phyloP scores from a whole-genome alignment of 2,329 filamentous ascomycete genomes.

The Claviceps fusiformis region DNA sequence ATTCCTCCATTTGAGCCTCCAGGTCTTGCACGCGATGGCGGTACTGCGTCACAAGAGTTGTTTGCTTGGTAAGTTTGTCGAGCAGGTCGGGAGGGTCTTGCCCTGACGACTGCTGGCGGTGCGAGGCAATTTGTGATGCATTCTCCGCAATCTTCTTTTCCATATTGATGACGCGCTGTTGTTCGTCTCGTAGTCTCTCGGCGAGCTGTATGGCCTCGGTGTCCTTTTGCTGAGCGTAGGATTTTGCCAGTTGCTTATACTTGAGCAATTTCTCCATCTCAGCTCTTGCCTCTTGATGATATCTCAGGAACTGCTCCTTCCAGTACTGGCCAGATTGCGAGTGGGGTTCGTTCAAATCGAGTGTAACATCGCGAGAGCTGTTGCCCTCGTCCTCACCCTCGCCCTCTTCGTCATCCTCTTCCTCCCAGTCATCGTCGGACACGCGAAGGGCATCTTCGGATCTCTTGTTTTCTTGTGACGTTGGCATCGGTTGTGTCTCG shows the following conservation, averaged over 20 bases:
- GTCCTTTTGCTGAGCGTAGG: conserved; percentile 67
- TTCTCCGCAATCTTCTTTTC: conserved; percentile 49
- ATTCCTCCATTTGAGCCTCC: conserved; percentile 33
- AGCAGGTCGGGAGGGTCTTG: conserved; percentile 34
- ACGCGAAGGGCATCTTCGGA: conserved; percentile 6
- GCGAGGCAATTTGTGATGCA: conserved; percentile 38
- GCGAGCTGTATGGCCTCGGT: conserved; percentile 52
- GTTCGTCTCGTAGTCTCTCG: conserved; percentile 54
- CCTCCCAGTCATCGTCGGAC: conserved; percentile 33
- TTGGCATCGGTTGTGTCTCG: conserved; percentile 25
- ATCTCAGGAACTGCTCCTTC: conserved; percentile 65
- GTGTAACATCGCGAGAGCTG: conserved; percentile 47
- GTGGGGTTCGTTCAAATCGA: conserved; percentile 59
- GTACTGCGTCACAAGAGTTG: conserved; percentile 43
- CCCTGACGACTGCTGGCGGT: conserved; percentile 20
- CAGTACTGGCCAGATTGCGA: conserved; percentile 67
- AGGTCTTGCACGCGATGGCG: conserved; percentile 45
- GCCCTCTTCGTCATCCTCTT: conserved; percentile 18
- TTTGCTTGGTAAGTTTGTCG: conserved; percentile 43
- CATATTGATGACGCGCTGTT: conserved; percentile 48
- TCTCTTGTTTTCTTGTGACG: conserved; percentile 8
- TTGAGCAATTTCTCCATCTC: conserved; percentile 67
- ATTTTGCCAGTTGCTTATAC: conserved; percentile 69
- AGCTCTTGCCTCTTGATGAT: conserved; percentile 55
- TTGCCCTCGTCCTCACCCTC: conserved; percentile 32